Evolutionary conservation across 495 filamentous ascomycete species (phyloP).

Genomic region (Lophiostoma macrostomum): DNA sequence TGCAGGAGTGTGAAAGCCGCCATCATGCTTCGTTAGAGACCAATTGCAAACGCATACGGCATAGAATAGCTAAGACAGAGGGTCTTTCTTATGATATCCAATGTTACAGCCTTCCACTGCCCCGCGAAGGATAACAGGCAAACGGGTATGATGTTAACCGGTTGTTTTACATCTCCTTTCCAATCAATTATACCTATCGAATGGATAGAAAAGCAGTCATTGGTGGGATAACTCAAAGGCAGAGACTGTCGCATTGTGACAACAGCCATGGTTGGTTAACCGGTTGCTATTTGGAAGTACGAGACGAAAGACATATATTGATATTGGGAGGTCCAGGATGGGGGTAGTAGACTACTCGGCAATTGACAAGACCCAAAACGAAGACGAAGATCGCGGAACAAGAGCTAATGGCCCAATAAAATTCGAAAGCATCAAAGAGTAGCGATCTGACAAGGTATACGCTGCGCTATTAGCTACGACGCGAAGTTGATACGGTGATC

Average conservation of each 20-base stretch:
- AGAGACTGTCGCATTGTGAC: not conserved
- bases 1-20: not conserved
- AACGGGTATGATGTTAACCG: no score
- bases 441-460: no score
- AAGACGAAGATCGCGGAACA: no score
- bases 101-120: not conserved
- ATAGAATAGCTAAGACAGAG: no score
- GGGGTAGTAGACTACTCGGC: no score
- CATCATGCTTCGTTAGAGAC: not conserved
- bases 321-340: constrained; percentile 1
- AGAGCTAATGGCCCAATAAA: no score
- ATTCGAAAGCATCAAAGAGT: no score
- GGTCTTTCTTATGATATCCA: constrained; percentile 8
- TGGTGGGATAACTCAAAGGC: constrained; percentile 7
- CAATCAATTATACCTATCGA: not conserved
- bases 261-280: not conserved
- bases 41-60: no score
- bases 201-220: not conserved
- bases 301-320: not conserved
- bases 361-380: no score
- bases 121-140: no score
- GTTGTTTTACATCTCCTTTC: not conserved
- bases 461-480: no score
- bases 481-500: no score
- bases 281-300: constrained; percentile 6